phyloP scores from a whole-genome alignment of 2,329 filamentous ascomycete genomes.

The Fusarium sp. region DNA sequence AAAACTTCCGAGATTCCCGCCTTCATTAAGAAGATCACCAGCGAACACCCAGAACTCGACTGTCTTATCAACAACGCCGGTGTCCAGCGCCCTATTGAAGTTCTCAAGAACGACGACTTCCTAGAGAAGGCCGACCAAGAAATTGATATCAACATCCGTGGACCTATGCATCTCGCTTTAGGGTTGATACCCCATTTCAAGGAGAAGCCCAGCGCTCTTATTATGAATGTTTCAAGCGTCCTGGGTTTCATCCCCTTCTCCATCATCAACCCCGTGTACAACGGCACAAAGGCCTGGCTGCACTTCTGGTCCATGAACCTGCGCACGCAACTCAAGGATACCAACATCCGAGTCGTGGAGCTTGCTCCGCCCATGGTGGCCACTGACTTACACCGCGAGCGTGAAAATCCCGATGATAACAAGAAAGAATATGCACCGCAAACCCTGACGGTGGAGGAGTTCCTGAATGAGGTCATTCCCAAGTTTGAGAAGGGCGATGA shows the following conservation, averaged over 20 bases:
- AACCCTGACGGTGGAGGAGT: conserved; percentile 63
- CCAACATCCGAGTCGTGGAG: conserved; percentile 63
- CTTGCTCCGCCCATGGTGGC: conserved; percentile 67
- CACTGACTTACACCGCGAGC: conserved; percentile 67
- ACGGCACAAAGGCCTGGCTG: conserved; percentile 69
- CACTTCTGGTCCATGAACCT: conserved; percentile 69
- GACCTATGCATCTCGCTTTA: conserved; percentile 67
- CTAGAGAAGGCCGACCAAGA: conserved; percentile 66
- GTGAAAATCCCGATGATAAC: conserved; percentile 67
- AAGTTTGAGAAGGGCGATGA: conserved; percentile 62
- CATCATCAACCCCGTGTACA: conserved; percentile 69
- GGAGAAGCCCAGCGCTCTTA: conserved; percentile 54
- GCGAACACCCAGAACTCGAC: conserved; percentile 63
- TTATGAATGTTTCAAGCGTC: conserved; percentile 67
- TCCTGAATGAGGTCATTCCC: conserved; percentile 60
- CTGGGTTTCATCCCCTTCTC: conserved; percentile 65
- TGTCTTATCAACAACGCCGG: conserved; percentile 71
- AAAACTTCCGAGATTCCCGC: conserved; percentile 56
- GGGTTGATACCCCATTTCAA: conserved; percentile 63
- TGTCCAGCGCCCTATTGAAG: conserved; percentile 65
- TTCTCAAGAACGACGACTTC: conserved; percentile 57
- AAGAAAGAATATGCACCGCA: conserved; percentile 65
- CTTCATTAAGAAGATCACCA: conserved; percentile 60
- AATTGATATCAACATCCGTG: conserved; percentile 69
- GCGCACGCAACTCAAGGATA: conserved; percentile 60